A percentile compares a stretch with the other conserved stretches of the same genome.
Conservation (phyloP, 768 basidiomycete genomes). For the Piloderma croceum region DNA sequence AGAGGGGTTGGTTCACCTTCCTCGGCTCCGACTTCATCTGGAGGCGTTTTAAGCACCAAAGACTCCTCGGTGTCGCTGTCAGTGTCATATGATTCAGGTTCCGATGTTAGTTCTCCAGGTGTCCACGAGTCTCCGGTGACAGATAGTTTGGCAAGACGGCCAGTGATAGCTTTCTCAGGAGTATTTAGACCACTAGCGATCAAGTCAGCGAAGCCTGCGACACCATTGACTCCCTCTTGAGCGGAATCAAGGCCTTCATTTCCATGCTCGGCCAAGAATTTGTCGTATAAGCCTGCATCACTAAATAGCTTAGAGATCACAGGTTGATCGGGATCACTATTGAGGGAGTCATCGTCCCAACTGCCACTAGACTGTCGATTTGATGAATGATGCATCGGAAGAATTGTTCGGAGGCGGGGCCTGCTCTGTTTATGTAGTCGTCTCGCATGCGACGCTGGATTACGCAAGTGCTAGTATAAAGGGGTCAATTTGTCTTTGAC, state of each 20-base stretch:
- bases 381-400: too few relatives aligned
- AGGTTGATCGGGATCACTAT: too few relatives aligned
- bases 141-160: conserved; percentile 34
- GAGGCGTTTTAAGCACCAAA: conserved; percentile 1
- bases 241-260: not conserved
- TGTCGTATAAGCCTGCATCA: conserved; percentile 34
- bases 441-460: too few relatives aligned
- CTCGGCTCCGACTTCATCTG: not conserved
- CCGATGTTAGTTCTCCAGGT: conserved; percentile 17
- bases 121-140: conserved; percentile 30
- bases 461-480: too few relatives aligned
- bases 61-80: conserved; percentile 6
- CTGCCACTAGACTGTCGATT: too few relatives aligned
- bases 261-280: conserved; percentile 21
- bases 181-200: conserved; percentile 36
- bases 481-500: too few relatives aligned
- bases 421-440: too few relatives aligned
- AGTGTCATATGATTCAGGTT: conserved; percentile 19
- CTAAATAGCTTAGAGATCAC: conserved; percentile 33
- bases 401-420: too few relatives aligned
- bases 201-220: conserved; percentile 36
- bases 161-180: conserved; percentile 28
- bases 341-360: too few relatives aligned
- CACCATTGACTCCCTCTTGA: conserved; percentile 13
- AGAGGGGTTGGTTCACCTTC: not conserved